Conservation (phyloP, 2,329 filamentous ascomycete species). For the Chaetoscypha palmicola region DNA sequence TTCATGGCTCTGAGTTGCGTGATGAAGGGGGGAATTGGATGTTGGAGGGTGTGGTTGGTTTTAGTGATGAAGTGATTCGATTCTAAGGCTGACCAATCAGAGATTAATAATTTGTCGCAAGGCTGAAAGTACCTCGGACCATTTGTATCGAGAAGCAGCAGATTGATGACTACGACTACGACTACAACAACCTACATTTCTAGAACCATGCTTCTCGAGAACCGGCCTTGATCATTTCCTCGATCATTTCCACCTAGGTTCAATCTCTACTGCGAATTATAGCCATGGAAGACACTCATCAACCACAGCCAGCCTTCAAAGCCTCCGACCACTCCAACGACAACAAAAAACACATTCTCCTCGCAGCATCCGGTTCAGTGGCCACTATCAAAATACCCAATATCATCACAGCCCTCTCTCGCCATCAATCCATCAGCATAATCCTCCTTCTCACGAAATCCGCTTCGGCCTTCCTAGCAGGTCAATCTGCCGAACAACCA, state of each 20-base stretch:
- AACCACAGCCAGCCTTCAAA: constrained; percentile 12
- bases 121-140: constrained; percentile 18
- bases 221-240: too few relatives aligned
- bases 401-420: constrained; percentile 54
- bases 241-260: too few relatives aligned
- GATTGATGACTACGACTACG: too few relatives aligned
- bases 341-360: constrained; percentile 52
- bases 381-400: constrained; percentile 77
- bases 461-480: constrained; percentile 67
- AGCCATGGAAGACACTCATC: too few relatives aligned
- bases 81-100: constrained; percentile 26
- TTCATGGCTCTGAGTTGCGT: too few relatives aligned
- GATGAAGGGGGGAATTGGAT: too few relatives aligned
- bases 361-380: constrained; percentile 67
- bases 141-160: too few relatives aligned
- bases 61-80: too few relatives aligned
- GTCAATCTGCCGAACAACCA: constrained; percentile 73
- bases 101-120: constrained; percentile 17
- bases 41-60: too few relatives aligned
- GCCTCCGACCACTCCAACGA: constrained; percentile 36
- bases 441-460: constrained; percentile 74
- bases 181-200: too few relatives aligned
- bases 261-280: too few relatives aligned
- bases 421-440: constrained; percentile 57
- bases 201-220: too few relatives aligned